These are phyloP conservation scores for Antitrichia curtipendula DNA, from an alignment of 225 moss, liverwort and hornwort genomes.

Conservation along the genomic window DNA sequence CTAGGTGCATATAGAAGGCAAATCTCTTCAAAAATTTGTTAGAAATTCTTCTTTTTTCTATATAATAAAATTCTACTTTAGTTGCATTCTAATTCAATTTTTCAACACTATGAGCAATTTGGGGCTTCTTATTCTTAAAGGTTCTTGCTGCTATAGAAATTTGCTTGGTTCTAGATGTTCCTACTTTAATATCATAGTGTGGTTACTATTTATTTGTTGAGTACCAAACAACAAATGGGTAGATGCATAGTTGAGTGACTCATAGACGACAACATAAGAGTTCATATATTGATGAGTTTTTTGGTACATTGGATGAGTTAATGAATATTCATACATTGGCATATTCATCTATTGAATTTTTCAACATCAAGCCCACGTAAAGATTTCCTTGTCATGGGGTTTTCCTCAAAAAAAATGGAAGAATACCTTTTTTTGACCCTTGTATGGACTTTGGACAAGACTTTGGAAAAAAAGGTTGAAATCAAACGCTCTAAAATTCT, in stretches of 20 bases:
- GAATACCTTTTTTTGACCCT: neutral
- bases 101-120: neutral
- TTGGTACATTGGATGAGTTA: too few relatives aligned
- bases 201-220: neutral
- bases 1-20: neutral
- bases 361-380: too few relatives aligned
- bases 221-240: accelerated
- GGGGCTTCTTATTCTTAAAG: neutral
- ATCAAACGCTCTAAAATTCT: neutral
- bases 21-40: neutral
- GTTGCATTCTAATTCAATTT: neutral
- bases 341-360: too few relatives aligned
- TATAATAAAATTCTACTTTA: neutral
- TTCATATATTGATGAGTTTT: too few relatives aligned
- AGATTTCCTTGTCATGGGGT: too few relatives aligned
- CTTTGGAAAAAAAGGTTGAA: neutral
- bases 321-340: too few relatives aligned
- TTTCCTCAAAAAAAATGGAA: neutral
- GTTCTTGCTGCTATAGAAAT: neutral
- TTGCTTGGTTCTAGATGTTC: accelerated
- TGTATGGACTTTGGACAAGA: too few relatives aligned
- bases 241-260: too few relatives aligned
- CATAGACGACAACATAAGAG: too few relatives aligned
- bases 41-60: neutral
- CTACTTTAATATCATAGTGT: neutral